Base-by-base conservation (phyloP, 495 filamentous ascomycete genomes). In the Achaetomiella virescens region DNA sequence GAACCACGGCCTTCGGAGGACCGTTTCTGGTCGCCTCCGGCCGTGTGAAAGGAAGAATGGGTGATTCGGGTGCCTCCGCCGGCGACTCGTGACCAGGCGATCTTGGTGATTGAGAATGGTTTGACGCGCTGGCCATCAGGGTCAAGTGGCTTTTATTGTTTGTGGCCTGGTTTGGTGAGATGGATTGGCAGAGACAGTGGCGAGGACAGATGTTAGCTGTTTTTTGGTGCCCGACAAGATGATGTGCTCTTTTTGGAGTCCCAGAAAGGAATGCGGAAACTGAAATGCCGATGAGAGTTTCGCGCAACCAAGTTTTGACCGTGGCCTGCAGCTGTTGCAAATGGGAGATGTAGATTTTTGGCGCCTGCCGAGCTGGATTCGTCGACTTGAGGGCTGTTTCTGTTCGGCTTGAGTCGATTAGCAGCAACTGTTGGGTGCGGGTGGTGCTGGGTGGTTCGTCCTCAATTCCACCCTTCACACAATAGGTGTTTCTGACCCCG, bases 91-190 rank as follows among this genome's bases (percentile, higher is more conserved):
- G 60, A 17, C 48, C 59, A 14, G 38, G 38, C 22, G 52, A 52
- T 14, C 52, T 52, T 17, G 63, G 50, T 17, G 54, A 52, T 37
- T 40, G 47, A 20, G 54, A 50, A n/a, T 35, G 54, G 52, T 54
- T 24, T 36, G 65, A 59, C 12, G 36, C 24, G 50, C 57, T 66
- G 48, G 60, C 60, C 63, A 66, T 63, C 37, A 24, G 45, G 48
- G 50, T 33, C 37, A 40, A 53, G 17, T 44, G 12, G 14, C 0
- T 35, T 46, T 29, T 37, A 42, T 33, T 33, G 38, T 43, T 37
- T 48, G 33, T 22, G 46, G 20, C 20, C 27, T 24, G 38, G n/a
- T 45, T 18, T 18, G 2, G 18, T 41, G 37, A 51, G 15, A 20
- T 51, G 36, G 14, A 10, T 9, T 27, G 36, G 37, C 24, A 15